Evolutionary conservation across 257 asterid species (phyloP).

Genomic region (Cinchona pubescens): DNA sequence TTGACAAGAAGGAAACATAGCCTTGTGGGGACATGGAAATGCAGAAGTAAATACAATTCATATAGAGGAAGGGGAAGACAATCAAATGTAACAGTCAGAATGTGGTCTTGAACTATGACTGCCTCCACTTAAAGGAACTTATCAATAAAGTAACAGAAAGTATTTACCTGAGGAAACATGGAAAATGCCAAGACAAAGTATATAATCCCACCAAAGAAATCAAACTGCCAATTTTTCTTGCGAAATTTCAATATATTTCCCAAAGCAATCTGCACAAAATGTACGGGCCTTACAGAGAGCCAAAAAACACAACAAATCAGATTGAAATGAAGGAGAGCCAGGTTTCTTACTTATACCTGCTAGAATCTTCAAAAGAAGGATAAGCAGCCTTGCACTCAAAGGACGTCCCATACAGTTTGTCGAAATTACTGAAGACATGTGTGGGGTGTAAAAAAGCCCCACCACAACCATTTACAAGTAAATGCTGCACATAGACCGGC

Average conservation of each 20-base stretch:
- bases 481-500: constrained; percentile 80
- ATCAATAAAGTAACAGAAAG: constrained; percentile 9
- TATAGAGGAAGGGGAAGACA: not conserved
- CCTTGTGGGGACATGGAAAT: not conserved
- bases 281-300: not conserved
- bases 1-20: not conserved
- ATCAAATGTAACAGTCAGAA: not conserved
- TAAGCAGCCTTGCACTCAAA: constrained; percentile 86
- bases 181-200: constrained; percentile 82
- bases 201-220: constrained; percentile 89
- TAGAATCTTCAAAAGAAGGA: constrained; percentile 95
- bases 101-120: not conserved
- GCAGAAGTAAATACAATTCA: not conserved
- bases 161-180: constrained; percentile 94
- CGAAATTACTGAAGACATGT: constrained; percentile 79
- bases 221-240: constrained; percentile 99
- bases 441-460: constrained; percentile 99
- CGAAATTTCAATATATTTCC: constrained; percentile 97
- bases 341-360: constrained; percentile 69
- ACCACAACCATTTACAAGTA: constrained; percentile 97
- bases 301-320: not conserved
- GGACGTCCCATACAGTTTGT: constrained; percentile 49
- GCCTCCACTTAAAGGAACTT: not conserved
- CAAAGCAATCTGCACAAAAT: constrained; percentile 81
- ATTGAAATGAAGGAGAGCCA: not conserved